Percentiles rank a stretch among this genome's conserved stretches.
These are phyloP conservation scores for Cystofilobasidium macerans DNA, from an alignment of 768 basidiomycete species.

Conservation along the genomic window DNA sequence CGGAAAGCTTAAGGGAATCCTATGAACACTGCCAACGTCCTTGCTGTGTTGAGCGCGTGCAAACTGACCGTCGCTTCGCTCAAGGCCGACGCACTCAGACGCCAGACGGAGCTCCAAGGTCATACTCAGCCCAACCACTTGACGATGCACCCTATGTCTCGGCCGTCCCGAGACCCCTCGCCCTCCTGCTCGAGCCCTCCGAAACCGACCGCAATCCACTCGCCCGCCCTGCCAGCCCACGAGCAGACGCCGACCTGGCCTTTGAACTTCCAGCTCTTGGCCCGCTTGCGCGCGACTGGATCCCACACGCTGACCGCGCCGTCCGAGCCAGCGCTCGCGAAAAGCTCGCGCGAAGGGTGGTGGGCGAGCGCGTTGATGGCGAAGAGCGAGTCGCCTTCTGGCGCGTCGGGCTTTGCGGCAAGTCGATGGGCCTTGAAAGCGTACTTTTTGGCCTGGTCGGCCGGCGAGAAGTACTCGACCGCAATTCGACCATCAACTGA, in stretches of 20 bases:
- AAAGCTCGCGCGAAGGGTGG: conserved; percentile 48
- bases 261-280: conserved; percentile 42
- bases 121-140: not conserved
- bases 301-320: conserved; percentile 94
- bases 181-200: not conserved
- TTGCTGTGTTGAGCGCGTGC: too few relatives aligned
- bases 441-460: conserved; percentile 74
- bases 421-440: conserved; percentile 96
- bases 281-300: conserved; percentile 85
- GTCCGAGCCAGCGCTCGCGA: conserved; percentile 66
- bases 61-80: too few relatives aligned
- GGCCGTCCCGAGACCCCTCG: not conserved
- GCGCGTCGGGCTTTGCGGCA: conserved; percentile 50
- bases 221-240: not conserved
- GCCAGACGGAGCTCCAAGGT: not conserved
- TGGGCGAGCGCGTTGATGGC: conserved; percentile 92
- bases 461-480: conserved; percentile 82
- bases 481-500: conserved; percentile 94
- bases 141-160: not conserved
- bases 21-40: not conserved
- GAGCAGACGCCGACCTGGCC: not conserved
- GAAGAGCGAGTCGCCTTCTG: conserved; percentile 80
- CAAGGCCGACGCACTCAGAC: too few relatives aligned
- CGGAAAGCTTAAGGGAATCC: conserved; percentile 18
- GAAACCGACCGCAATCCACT: not conserved